Conservation (phyloP, 805 yeast species). For the Metschnikowia similis region DNA sequence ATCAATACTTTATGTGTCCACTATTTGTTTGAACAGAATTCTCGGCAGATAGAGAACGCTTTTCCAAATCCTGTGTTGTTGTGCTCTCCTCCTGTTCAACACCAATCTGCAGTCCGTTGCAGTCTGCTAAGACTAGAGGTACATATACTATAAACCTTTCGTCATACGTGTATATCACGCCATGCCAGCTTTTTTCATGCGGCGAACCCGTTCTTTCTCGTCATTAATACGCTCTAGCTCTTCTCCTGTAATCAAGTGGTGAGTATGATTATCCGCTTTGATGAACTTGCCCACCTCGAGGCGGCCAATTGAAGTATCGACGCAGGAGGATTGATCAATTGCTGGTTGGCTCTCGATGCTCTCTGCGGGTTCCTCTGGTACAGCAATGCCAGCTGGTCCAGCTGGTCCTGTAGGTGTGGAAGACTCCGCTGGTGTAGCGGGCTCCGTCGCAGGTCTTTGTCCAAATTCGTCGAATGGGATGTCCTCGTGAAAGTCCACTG, state of each 20-base stretch:
- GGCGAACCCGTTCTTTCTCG: constrained; percentile 25
- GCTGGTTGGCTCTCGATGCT: background rate
- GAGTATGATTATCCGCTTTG: constrained; percentile 45
- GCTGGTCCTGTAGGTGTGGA: background rate
- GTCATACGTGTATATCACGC: constrained; percentile 3
- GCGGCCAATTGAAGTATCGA: background rate
- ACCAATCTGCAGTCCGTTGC: background rate
- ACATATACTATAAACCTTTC: background rate
- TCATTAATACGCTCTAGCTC: constrained; percentile 41
- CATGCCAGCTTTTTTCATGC: constrained; percentile 12
- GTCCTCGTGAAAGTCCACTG: constrained; percentile 1
- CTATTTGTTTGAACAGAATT: too few species aligned
- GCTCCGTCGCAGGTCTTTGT: constrained; percentile 3
- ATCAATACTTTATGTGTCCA: too few species aligned
- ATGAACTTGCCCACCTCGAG: constrained; percentile 9
- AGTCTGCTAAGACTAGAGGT: background rate
- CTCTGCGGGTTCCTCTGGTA: background rate
- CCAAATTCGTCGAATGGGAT: background rate
- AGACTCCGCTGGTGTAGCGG: constrained; percentile 3
- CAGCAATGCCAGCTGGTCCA: background rate
- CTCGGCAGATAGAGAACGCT: too few species aligned
- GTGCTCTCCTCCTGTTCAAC: background rate
- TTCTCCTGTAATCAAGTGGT: constrained; percentile 66
- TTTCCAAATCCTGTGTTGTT: too few species aligned
- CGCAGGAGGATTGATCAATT: background rate